Conservation (phyloP, 352 stramenopile genomes). For the Globisporangium paroecandrum region DNA sequence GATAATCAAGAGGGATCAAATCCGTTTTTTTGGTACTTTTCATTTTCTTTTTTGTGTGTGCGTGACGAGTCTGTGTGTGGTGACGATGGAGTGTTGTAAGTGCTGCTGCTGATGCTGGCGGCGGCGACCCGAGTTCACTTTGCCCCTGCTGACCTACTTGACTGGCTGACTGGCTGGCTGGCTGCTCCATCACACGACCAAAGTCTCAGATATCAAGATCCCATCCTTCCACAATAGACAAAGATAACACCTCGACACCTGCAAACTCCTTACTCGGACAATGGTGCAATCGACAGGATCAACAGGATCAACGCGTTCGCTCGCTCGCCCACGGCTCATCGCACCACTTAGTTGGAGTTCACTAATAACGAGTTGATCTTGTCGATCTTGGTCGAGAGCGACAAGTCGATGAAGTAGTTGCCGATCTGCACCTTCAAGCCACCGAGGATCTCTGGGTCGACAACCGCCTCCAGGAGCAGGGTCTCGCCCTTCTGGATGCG, state of each 20-base stretch:
- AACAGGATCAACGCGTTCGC: constrained; percentile 3
- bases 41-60: constrained; percentile 7
- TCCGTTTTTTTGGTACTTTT: constrained; percentile 11
- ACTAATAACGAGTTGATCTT: constrained; percentile 89
- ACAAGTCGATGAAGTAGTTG: constrained; percentile 98
- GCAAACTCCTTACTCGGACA: background rate
- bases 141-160: background rate
- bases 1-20: background rate
- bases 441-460: constrained; percentile 94
- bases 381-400: constrained; percentile 93
- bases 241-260: background rate
- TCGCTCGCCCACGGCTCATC: background rate
- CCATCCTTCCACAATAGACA: background rate
- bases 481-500: constrained; percentile 89
- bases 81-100: background rate
- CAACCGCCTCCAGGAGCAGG: constrained; percentile 89
- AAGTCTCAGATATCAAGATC: background rate
- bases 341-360: constrained; percentile 44
- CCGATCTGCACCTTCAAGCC: constrained; percentile 97
- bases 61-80: constrained; percentile 5
- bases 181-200: constrained; percentile 4
- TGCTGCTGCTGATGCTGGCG: background rate
- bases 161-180: background rate
- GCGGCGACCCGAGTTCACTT: background rate
- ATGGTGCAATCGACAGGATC: background rate